These are phyloP conservation scores for Drechslera avenae DNA, from an alignment of 2,329 filamentous ascomycete genomes.

Conservation along the genomic window DNA sequence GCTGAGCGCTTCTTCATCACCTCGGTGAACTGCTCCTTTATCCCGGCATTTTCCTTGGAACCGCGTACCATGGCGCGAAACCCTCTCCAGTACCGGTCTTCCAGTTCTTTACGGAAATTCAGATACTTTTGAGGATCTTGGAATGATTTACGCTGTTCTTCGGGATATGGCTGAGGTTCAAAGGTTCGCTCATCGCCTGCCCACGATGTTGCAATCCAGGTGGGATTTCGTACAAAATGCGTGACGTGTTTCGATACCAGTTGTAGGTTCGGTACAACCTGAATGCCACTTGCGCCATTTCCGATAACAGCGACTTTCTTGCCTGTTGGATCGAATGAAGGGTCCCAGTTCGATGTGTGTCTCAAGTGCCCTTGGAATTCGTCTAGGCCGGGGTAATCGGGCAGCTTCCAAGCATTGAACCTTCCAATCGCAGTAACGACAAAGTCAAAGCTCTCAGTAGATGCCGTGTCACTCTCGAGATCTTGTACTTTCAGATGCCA, in stretches of 20 bases:
- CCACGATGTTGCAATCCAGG: slow-evolving; percentile 61
- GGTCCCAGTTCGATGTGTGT: slow-evolving; percentile 42
- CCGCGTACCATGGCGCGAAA: slow-evolving; percentile 48
- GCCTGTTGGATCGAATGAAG: slow-evolving; percentile 56
- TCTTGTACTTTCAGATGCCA: slow-evolving; percentile 64
- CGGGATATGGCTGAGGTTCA: slow-evolving; percentile 51
- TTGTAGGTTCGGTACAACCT: slow-evolving; percentile 65
- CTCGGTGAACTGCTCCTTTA: slow-evolving; percentile 39
- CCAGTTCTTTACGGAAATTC: slow-evolving; percentile 49
- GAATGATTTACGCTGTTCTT: slow-evolving; percentile 63
- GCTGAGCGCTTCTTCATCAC: slow-evolving; percentile 47
- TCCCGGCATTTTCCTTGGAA: slow-evolving; percentile 42
- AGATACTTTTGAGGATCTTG: slow-evolving; percentile 66
- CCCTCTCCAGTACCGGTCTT: slow-evolving; percentile 64
- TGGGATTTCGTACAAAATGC: slow-evolving; percentile 66
- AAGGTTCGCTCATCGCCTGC: slow-evolving; percentile 52
- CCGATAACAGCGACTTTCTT: slow-evolving; percentile 68
- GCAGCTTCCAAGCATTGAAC: slow-evolving; percentile 42
- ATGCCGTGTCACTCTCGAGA: slow-evolving; percentile 51
- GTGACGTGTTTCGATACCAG: slow-evolving; percentile 55
- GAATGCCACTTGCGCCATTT: slow-evolving; percentile 67
- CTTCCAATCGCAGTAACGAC: slow-evolving; percentile 46
- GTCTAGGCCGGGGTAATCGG: slow-evolving; percentile 37
- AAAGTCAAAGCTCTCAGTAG: slow-evolving; percentile 36
- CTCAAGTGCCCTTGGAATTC: slow-evolving; percentile 36